These are phyloP conservation scores for Sporopachydermia quercuum DNA, from an alignment of 805 yeast genomes.

Conservation along the genomic window DNA sequence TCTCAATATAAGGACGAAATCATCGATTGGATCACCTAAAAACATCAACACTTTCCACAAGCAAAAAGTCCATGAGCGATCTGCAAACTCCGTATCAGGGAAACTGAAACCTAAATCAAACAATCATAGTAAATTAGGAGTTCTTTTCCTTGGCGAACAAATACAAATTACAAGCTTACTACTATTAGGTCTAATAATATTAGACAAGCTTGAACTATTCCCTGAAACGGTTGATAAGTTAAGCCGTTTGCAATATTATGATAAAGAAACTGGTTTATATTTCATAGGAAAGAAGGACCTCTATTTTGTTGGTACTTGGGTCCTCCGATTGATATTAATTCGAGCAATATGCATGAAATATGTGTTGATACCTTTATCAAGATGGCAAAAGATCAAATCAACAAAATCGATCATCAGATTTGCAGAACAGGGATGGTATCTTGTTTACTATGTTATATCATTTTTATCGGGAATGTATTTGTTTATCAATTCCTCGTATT, in stretches of 20 bases:
- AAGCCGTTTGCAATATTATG: neutral
- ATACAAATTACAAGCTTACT: neutral
- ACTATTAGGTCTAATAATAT: neutral
- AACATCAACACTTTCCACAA: too few relatives aligned
- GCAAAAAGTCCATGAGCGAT: too few relatives aligned
- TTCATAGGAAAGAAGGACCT: slow-evolving; percentile 43
- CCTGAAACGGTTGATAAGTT: neutral
- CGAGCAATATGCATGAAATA: slow-evolving; percentile 48
- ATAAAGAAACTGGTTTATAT: slow-evolving; percentile 19
- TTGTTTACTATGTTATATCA: slow-evolving; percentile 41
- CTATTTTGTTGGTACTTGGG: slow-evolving; percentile 37
- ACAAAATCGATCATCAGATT: slow-evolving; percentile 48
- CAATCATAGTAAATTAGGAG: neutral
- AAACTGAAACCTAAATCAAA: neutral
- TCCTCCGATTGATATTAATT: slow-evolving; percentile 40
- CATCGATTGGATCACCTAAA: too few relatives aligned
- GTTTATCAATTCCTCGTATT: slow-evolving; percentile 45
- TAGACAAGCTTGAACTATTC: neutral
- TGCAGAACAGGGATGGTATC: slow-evolving; percentile 78
- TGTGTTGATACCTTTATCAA: slow-evolving; percentile 43
- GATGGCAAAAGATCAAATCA: slow-evolving; percentile 24
- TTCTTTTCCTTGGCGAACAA: neutral
- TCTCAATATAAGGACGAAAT: too few relatives aligned
- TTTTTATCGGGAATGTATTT: slow-evolving; percentile 43
- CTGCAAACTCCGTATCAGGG: neutral